A percentile compares a stretch with the other conserved stretches of the same genome.
phyloP scores from a whole-genome alignment of 192 early-diverging fungal genomes.

The Obelidium mucronatum region DNA sequence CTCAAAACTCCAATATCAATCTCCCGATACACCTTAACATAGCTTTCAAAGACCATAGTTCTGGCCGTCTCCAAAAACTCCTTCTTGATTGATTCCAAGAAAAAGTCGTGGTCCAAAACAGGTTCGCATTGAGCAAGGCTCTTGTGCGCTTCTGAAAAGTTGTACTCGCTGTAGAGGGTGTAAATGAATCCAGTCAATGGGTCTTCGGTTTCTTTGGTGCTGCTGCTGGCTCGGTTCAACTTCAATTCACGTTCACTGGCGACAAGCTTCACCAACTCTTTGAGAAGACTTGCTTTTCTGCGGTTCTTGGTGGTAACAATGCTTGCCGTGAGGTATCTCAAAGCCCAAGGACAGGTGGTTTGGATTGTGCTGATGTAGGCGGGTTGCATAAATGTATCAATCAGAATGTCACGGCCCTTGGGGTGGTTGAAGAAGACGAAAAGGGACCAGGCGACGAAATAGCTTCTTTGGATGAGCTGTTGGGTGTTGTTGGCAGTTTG shows the following conservation, averaged over 20 bases:
- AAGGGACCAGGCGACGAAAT: constrained; percentile 96
- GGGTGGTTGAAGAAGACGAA: constrained; percentile 99
- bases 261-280: constrained; percentile 79
- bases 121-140: constrained; percentile 89
- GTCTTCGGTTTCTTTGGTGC: constrained; percentile 83
- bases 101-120: constrained; percentile 90
- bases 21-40: constrained; percentile 96
- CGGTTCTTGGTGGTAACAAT: constrained; percentile 89
- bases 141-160: constrained; percentile 90
- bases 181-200: constrained; percentile 95
- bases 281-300: constrained; percentile 69
- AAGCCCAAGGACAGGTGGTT: constrained; percentile 94
- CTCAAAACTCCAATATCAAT: constrained; percentile 90
- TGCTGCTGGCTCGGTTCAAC: constrained; percentile 76
- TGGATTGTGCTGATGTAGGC: constrained; percentile 98
- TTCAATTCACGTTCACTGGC: constrained; percentile 82
- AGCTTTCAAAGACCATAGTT: constrained; percentile 94
- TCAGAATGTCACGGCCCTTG: constrained; percentile 91
- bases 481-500: constrained; percentile 65
- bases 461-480: constrained; percentile 91
- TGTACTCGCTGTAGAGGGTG: constrained; percentile 90
- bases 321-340: constrained; percentile 93
- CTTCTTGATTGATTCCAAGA: constrained; percentile 84
- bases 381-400: constrained; percentile 91
- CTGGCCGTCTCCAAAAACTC: constrained; percentile 96